These are phyloP conservation scores for Starmera quercuum DNA, from an alignment of 805 yeast species.

Conservation along the genomic window DNA sequence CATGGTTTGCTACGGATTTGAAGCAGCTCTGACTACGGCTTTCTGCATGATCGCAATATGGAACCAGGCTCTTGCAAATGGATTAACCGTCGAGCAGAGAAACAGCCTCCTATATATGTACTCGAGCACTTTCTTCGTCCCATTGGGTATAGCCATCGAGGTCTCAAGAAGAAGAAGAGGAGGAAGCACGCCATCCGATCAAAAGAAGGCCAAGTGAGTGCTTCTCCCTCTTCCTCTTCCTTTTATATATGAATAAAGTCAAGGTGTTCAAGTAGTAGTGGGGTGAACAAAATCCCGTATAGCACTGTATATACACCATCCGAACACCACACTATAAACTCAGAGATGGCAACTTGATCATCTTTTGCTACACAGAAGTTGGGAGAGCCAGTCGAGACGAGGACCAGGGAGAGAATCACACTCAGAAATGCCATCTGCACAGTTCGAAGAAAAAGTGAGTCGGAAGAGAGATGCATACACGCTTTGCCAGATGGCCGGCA, in stretches of 20 bases:
- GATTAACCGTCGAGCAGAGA: slow-evolving; percentile 24
- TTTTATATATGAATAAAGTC: too few species aligned
- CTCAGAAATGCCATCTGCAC: slow-evolving; percentile 1
- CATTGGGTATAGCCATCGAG: slow-evolving; percentile 37
- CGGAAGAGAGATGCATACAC: not conserved
- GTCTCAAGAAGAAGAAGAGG: slow-evolving; percentile 15
- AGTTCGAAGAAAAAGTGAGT: slow-evolving; percentile 2
- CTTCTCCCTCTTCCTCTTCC: too few species aligned
- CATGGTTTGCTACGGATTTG: slow-evolving; percentile 65
- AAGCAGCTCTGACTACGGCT: slow-evolving; percentile 74
- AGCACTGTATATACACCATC: too few species aligned
- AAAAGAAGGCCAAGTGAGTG: too few species aligned
- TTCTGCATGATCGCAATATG: slow-evolving; percentile 56
- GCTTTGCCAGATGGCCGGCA: not conserved
- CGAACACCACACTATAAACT: not conserved
- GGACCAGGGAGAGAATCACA: too few species aligned
- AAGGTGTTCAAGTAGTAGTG: too few species aligned
- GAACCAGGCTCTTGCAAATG: slow-evolving; percentile 26
- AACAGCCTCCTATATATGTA: slow-evolving; percentile 45
- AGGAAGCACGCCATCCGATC: too few species aligned
- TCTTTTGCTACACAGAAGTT: too few species aligned
- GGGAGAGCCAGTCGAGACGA: too few species aligned
- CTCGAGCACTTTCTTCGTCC: slow-evolving; percentile 65
- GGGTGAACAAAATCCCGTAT: too few species aligned
- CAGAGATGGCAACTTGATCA: too few species aligned